Evolutionary conservation across 768 basidiomycete genomes (phyloP).

Genomic region (Tubosaeta sp.): DNA sequence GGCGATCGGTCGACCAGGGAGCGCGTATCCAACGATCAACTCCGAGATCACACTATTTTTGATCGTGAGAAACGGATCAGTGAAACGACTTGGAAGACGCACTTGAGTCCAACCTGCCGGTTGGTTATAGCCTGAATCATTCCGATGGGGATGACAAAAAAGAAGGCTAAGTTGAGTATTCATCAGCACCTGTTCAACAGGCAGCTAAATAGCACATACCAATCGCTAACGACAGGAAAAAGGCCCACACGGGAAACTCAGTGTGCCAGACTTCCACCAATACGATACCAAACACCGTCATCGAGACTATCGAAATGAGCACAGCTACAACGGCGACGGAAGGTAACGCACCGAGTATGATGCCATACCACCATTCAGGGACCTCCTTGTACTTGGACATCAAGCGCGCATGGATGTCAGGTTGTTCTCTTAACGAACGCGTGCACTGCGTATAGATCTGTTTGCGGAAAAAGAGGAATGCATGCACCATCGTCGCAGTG

Average conservation of each 20-base stretch:
- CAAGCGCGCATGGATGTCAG: constrained; percentile 64
- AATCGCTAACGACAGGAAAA: constrained; percentile 32
- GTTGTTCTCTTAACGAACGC: constrained; percentile 70
- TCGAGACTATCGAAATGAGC: constrained; percentile 31
- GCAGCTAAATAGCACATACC: constrained; percentile 17
- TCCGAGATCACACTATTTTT: constrained; percentile 52
- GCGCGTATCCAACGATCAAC: constrained; percentile 53
- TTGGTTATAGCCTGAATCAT: constrained; percentile 78
- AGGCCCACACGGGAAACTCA: constrained; percentile 40
- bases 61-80: constrained; percentile 1
- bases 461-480: constrained; percentile 30
- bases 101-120: constrained; percentile 54
- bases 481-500: constrained; percentile 70
- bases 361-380: constrained; percentile 57
- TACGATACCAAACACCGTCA: constrained; percentile 57
- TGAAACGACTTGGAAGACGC: background rate
- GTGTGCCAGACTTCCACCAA: constrained; percentile 62
- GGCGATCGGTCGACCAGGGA: constrained; percentile 64
- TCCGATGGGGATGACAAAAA: constrained; percentile 75
- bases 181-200: background rate
- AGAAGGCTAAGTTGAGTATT: constrained; percentile 28
- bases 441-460: constrained; percentile 72
- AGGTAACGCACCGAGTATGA: constrained; percentile 22
- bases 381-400: constrained; percentile 56
- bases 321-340: background rate